A percentile compares a stretch with the other conserved stretches of the same genome.
These are phyloP conservation scores for Peribolospora baueri DNA, from an alignment of 768 basidiomycete species.

Conservation along the genomic window DNA sequence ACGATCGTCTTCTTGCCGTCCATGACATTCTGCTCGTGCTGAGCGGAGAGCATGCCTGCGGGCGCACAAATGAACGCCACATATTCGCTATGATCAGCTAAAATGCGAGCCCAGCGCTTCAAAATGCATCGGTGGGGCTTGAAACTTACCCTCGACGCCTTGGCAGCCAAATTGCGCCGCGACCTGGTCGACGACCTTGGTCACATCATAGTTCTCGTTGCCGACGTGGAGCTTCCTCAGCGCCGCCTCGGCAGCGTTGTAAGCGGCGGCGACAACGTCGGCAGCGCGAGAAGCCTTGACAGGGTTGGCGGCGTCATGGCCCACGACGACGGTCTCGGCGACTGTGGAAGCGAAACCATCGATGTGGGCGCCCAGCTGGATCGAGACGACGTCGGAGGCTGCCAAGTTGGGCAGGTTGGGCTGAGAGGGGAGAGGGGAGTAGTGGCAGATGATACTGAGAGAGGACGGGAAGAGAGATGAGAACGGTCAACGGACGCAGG, in stretches of 20 bases:
- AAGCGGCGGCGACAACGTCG: conserved; percentile 82
- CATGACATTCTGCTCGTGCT: conserved; percentile 63
- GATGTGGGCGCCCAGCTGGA: conserved; percentile 90
- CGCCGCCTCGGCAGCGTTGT: conserved; percentile 72
- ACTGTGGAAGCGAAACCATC: conserved; percentile 85
- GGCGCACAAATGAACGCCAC: neutral
- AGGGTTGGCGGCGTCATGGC: conserved; percentile 44
- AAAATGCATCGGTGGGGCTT: too few relatives aligned
- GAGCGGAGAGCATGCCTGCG: conserved; percentile 77
- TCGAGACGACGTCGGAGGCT: conserved; percentile 77
- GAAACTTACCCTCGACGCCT: too few relatives aligned
- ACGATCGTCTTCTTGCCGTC: conserved; percentile 64
- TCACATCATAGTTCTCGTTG: conserved; percentile 85
- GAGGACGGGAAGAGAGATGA: neutral
- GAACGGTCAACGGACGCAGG: too few relatives aligned
- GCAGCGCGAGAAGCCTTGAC: conserved; percentile 56
- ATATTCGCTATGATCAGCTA: too few relatives aligned
- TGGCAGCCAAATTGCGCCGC: too few relatives aligned
- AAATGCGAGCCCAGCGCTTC: too few relatives aligned
- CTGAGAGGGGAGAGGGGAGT: conserved; percentile 76
- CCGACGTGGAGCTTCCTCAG: conserved; percentile 69
- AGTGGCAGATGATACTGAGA: conserved; percentile 65
- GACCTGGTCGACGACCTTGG: conserved; percentile 54
- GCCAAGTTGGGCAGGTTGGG: conserved; percentile 20
- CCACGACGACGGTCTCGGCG: conserved; percentile 72